Evolutionary conservation across 2,329 filamentous ascomycete genomes (phyloP), one percentile per base, ranked within the genome.

Genomic region (Aspergillus aculeatinus): DNA sequence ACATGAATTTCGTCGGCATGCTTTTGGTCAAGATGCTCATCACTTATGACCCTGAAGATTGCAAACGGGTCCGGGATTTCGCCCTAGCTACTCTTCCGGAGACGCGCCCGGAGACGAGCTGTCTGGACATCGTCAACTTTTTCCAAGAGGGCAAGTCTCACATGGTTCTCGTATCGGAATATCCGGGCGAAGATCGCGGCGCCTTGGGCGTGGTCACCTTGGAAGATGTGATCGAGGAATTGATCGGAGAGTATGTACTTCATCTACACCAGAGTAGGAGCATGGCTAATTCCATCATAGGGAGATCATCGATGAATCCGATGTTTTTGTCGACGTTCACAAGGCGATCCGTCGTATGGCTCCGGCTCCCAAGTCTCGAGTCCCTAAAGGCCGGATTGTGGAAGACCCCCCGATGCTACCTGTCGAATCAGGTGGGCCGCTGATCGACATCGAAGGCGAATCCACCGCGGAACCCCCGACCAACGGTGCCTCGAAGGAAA

Each of bases 101-200:
- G 76, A 99, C 95, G 0, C 87, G 91, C 10, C 92, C 95, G 0
- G 92, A 97, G 73, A 99, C 95, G 0, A 97, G 93, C 79, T 99
- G 95, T 74, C 79, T 99, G 58, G 95, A 99, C 75, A 98, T 99
- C 70, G 92, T 99, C 79, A 99, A 99, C 79, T 99, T 97, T 77
- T 99, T 99, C 81, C 95, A 99, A 76, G 95, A 99, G 80, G 95
- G 95, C 69, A 99, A 99, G 76, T 96, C 93, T 1, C 95, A 99
- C 76, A 96, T 99, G 93, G 94, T 98, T 0, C 82, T 99, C 29
- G 95, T 98, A 9, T 97, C 94, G 0, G 91, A 96, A 70, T 85
- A 80, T 65, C 95, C 95, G 1, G 93, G 94, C n/a, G 91, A 96
- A 66, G 89, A 96, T 70, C 88, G 90, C 69, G 95, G 95, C 50